phyloP scores from a whole-genome alignment of 345 rosid species.

The Psidium guajava region DNA sequence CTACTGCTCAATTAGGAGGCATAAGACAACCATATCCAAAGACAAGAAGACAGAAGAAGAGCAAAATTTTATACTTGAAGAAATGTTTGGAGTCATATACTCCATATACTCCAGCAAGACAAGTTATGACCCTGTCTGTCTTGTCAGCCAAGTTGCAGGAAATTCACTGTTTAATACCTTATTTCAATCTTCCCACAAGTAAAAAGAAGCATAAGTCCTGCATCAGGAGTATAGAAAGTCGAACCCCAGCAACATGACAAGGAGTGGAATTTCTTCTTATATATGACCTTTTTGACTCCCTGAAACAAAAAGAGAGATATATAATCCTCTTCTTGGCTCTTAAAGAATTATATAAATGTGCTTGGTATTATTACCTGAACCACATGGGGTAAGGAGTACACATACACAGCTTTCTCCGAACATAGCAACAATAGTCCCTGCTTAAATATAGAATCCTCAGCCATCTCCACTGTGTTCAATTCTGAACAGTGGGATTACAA shows the following conservation, averaged over 20 bases:
- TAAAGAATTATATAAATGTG: background rate
- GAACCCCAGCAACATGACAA: slow-evolving; percentile 79
- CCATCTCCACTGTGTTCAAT: background rate
- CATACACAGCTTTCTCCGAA: slow-evolving; percentile 77
- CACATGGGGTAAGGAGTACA: slow-evolving; percentile 57
- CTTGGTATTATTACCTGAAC: slow-evolving; percentile 39
- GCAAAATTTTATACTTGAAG: background rate
- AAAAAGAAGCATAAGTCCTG: slow-evolving; percentile 67
- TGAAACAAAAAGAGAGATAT: slow-evolving; percentile 5
- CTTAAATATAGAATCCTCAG: slow-evolving; percentile 32
- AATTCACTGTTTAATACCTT: slow-evolving; percentile 35
- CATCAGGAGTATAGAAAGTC: slow-evolving; percentile 42
- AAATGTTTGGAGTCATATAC: background rate
- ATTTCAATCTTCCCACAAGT: slow-evolving; percentile 59
- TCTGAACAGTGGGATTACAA: background rate
- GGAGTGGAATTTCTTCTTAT: slow-evolving; percentile 77
- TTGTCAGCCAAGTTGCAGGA: background rate
- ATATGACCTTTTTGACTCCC: slow-evolving; percentile 74
- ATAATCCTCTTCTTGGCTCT: background rate
- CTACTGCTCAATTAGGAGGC: background rate
- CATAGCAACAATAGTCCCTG: slow-evolving; percentile 54
- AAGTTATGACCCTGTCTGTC: background rate
- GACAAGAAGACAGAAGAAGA: background rate
- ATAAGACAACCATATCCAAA: background rate
- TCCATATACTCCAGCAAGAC: background rate